These are phyloP conservation scores for Naganishia vaughanmartiniae DNA, from an alignment of 768 basidiomycete genomes.

Conservation along the genomic window DNA sequence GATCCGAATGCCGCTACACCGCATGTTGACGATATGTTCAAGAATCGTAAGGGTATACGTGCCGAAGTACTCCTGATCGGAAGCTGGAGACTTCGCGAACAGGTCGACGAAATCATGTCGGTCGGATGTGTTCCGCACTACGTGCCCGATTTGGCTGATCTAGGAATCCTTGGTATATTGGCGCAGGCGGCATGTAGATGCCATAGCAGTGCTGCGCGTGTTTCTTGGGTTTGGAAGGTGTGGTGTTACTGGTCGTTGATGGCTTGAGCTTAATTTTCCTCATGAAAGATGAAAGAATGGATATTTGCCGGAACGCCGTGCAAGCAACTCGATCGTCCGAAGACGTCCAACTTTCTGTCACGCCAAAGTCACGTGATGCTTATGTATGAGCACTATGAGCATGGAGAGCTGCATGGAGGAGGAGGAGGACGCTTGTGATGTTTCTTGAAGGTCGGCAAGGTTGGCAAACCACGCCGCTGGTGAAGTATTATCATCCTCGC, in stretches of 20 bases:
- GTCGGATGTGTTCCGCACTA: background rate
- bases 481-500: no score
- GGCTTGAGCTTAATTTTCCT: background rate
- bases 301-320: conserved; percentile 20
- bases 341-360: conserved; percentile 12
- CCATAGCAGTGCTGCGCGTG: background rate
- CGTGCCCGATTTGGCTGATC: conserved; percentile 4
- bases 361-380: conserved; percentile 9
- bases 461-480: no score
- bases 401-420: no score
- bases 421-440: no score
- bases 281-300: background rate
- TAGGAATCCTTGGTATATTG: background rate
- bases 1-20: background rate
- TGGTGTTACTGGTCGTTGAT: background rate
- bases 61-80: no score
- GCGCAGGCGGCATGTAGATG: background rate
- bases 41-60: background rate
- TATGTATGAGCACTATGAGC: no score
- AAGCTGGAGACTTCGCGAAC: conserved; percentile 4
- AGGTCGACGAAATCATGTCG: conserved; percentile 16
- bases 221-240: background rate
- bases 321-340: conserved; percentile 13
- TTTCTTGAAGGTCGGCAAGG: no score
- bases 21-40: background rate